A percentile compares a stretch with the other conserved stretches of the same genome.
Conservation (phyloP, 129 eudicot genomes). For the Helichrysum umbraculigerum region DNA sequence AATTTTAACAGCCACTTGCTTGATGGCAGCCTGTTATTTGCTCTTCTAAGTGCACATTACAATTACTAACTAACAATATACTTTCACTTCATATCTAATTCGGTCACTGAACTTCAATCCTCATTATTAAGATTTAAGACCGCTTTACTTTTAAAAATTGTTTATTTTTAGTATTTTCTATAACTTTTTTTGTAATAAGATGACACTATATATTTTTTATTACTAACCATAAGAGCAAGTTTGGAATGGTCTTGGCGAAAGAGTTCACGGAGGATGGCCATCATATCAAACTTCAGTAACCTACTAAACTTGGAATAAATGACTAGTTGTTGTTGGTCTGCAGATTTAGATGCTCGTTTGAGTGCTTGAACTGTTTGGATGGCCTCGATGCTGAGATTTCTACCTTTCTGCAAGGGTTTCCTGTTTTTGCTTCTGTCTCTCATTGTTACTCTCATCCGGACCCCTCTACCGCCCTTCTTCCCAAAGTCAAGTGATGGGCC, state of each 20-base stretch:
- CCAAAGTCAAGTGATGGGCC: conserved; percentile 12
- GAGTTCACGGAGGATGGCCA: conserved; percentile 74
- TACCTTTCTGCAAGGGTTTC: conserved; percentile 68
- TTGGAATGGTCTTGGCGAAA: conserved; percentile 64
- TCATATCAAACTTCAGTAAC: conserved; percentile 65
- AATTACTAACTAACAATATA: not conserved
- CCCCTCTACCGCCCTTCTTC: not conserved
- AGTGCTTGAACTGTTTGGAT: conserved; percentile 75
- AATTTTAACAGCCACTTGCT: not conserved
- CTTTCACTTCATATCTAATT: not conserved
- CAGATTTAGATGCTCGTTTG: conserved; percentile 44
- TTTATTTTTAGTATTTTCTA: not conserved
- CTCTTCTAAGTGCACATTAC: not conserved
- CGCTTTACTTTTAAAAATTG: not conserved
- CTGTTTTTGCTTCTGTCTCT: conserved; percentile 75
- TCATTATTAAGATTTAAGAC: not conserved
- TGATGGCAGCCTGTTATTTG: not conserved
- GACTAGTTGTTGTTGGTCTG: conserved; percentile 15
- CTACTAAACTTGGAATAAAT: conserved; percentile 49
- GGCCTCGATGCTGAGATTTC: conserved; percentile 71
- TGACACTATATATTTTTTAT: no score
- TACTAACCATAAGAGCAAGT: conserved; percentile 22
- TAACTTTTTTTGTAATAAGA: not conserved
- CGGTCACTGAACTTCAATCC: not conserved
- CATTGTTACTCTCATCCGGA: conserved; percentile 38